Evolutionary conservation across 441 rosid species (phyloP).

Genomic region (Manihot esculenta): DNA sequence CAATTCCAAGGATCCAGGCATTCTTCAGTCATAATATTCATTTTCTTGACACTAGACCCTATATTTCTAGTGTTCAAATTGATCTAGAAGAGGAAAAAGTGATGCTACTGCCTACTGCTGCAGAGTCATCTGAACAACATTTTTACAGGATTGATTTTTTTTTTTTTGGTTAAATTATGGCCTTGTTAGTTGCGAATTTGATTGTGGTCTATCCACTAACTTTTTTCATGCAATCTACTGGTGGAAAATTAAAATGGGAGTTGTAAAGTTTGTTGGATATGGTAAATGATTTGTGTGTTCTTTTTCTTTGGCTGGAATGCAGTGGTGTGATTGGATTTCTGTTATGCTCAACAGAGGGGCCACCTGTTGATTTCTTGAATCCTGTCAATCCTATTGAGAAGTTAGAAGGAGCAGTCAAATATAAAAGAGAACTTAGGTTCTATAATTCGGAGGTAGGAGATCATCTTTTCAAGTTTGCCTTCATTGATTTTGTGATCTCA

Average conservation of each 20-base stretch:
- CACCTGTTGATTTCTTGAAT: conserved; percentile 73
- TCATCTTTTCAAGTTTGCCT: not conserved
- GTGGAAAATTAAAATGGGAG: not conserved
- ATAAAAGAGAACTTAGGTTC: conserved; percentile 69
- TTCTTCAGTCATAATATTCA: not conserved
- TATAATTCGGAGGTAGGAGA: conserved; percentile 74
- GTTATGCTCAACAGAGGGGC: conserved; percentile 79
- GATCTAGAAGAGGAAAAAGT: not conserved
- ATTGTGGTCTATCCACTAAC: not conserved
- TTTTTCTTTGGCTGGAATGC: conserved; percentile 22
- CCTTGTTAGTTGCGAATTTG: not conserved
- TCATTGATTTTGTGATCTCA: conserved; percentile 3
- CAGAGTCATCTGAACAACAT: not conserved
- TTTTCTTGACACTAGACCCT: not conserved
- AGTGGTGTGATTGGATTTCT: conserved; percentile 92
- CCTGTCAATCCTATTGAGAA: conserved; percentile 96
- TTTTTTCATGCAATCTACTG: not conserved
- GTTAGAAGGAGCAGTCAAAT: conserved; percentile 67
- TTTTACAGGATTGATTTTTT: too few relatives aligned
- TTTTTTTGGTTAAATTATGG: not conserved
- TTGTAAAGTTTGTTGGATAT: not conserved
- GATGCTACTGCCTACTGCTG: not conserved
- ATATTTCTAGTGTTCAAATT: not conserved
- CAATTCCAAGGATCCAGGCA: not conserved
- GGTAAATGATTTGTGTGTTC: conserved; percentile 3